phyloP scores from a whole-genome alignment of 768 basidiomycete species.

The Neoboletus subvelutipes region DNA sequence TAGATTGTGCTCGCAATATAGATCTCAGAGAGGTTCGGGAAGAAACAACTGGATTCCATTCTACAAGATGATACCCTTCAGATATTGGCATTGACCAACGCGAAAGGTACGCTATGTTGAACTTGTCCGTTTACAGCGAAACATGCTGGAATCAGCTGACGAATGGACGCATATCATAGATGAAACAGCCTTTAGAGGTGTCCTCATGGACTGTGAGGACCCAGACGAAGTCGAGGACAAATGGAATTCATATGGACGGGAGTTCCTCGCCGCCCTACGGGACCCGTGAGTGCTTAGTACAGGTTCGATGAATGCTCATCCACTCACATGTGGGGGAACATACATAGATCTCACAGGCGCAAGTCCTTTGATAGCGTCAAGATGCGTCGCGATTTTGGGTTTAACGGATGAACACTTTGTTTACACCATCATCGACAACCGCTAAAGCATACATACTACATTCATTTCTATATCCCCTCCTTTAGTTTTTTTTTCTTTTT shows the following conservation, averaged over 20 bases:
- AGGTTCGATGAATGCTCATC: background rate
- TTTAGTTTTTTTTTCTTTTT: background rate
- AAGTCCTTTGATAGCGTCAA: conserved; percentile 23
- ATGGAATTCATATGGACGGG: conserved; percentile 18
- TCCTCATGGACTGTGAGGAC: conserved; percentile 22
- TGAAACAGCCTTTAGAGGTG: conserved; percentile 3
- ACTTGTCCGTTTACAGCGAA: too few relatives aligned
- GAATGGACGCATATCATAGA: conserved; percentile 11
- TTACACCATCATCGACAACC: background rate
- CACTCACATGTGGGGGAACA: background rate
- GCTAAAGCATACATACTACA: background rate
- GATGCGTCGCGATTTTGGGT: conserved; percentile 36
- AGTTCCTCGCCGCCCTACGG: conserved; percentile 20
- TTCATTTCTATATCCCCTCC: background rate
- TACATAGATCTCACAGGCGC: background rate
- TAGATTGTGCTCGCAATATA: conserved; percentile 3
- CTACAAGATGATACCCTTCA: conserved; percentile 28
- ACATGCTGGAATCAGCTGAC: background rate
- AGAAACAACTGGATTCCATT: conserved; percentile 8
- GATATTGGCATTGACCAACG: conserved; percentile 18
- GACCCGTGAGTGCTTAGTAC: conserved; percentile 14
- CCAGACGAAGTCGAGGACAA: conserved; percentile 14
- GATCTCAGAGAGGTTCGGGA: conserved; percentile 13
- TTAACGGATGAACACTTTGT: conserved; percentile 17
- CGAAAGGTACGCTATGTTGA: conserved; percentile 14